Evolutionary conservation across 225 moss, liverwort and hornwort genomes (phyloP).

Genomic region (Marchantia paleacea): DNA sequence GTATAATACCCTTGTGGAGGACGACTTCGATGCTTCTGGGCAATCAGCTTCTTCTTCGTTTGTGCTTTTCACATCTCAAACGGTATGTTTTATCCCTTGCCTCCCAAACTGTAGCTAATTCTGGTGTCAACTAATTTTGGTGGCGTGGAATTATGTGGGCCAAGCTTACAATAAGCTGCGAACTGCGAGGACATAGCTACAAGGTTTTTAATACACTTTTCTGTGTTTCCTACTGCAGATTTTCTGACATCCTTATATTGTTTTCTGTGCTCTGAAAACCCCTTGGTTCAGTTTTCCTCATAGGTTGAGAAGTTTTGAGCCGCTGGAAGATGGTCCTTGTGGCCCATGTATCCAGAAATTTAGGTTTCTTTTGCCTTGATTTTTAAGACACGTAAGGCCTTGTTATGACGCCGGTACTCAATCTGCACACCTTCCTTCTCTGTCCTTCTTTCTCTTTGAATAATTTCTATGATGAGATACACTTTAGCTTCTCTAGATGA

Average conservation of each 20-base stretch:
- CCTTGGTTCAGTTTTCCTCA: neutral
- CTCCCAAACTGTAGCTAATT: neutral
- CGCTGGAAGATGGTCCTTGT: neutral
- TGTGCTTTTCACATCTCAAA: constrained; percentile 82
- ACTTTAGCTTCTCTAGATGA: no score
- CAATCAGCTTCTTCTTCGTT: constrained; percentile 78
- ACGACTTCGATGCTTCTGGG: constrained; percentile 76
- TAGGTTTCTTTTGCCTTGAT: no score
- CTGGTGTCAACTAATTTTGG: neutral
- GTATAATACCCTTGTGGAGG: constrained; percentile 51
- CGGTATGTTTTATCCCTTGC: constrained; percentile 40
- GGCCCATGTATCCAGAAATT: no score
- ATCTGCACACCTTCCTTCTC: no score
- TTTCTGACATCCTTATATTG: neutral
- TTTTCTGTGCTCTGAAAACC: neutral
- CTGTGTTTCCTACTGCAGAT: neutral
- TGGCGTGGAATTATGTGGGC: neutral
- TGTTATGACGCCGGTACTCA: neutral
- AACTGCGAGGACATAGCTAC: neutral
- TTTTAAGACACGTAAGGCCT: neutral
- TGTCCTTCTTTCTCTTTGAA: no score
- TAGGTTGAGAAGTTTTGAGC: neutral
- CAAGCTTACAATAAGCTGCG: neutral
- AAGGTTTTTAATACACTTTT: neutral
- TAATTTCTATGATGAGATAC: no score